These are phyloP conservation scores for Claviceps humidiphila DNA, from an alignment of 2,329 filamentous ascomycete species.

Conservation along the genomic window DNA sequence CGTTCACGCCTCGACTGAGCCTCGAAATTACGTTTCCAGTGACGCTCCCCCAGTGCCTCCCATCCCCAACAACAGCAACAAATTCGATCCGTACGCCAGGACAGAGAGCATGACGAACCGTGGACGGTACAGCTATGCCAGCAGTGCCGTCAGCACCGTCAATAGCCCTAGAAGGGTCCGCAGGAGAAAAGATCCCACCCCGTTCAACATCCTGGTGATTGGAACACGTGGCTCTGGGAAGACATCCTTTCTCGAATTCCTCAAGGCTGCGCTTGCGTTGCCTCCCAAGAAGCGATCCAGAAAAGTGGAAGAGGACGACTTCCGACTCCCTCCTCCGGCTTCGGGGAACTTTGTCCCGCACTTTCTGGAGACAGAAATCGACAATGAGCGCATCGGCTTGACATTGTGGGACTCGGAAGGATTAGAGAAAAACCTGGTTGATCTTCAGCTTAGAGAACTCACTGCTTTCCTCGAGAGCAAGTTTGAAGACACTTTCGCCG, in stretches of 20 bases:
- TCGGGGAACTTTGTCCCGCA: conserved; percentile 69
- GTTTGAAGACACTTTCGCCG: conserved; percentile 92
- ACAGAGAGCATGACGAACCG: conserved; percentile 95
- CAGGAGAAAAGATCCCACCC: conserved; percentile 91
- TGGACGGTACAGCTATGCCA: conserved; percentile 91
- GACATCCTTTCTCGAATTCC: conserved; percentile 91
- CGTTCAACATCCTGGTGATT: conserved; percentile 91
- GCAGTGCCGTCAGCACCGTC: conserved; percentile 77
- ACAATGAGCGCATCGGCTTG: conserved; percentile 78
- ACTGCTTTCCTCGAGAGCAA: conserved; percentile 90
- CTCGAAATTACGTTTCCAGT: conserved; percentile 28
- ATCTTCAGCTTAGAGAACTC: conserved; percentile 86
- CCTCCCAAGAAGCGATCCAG: conserved; percentile 64
- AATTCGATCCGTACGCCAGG: conserved; percentile 65
- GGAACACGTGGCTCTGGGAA: conserved; percentile 83
- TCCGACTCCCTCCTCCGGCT: conserved; percentile 36
- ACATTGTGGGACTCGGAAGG: conserved; percentile 96
- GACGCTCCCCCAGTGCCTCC: conserved; percentile 40
- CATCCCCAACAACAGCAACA: conserved; percentile 45
- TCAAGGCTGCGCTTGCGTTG: conserved; percentile 72
- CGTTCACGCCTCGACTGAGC: conserved; percentile 23
- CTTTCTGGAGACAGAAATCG: conserved; percentile 89
- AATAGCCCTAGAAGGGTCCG: conserved; percentile 87
- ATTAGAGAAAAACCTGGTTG: conserved; percentile 86
- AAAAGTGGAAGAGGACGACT: conserved; percentile 44